These are phyloP conservation scores for Penicillium odoratum DNA, from an alignment of 495 filamentous ascomycete species.

Conservation along the genomic window DNA sequence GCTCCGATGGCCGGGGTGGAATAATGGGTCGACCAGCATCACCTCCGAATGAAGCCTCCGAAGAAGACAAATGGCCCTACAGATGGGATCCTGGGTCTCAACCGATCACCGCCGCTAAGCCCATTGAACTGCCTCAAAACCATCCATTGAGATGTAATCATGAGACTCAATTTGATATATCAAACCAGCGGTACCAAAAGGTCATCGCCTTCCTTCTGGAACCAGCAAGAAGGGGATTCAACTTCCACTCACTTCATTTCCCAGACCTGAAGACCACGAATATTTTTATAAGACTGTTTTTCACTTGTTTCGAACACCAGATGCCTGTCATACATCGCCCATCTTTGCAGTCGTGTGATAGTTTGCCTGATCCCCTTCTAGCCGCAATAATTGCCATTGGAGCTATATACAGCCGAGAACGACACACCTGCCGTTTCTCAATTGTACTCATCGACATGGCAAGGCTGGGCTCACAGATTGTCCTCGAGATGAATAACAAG, in stretches of 20 bases:
- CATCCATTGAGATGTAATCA: conserved; percentile 7
- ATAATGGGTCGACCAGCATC: background rate
- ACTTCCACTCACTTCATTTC: conserved; percentile 10
- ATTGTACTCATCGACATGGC: conserved; percentile 12
- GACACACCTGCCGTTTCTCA: conserved; percentile 11
- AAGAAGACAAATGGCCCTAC: conserved; percentile 14
- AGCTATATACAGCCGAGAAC: conserved; percentile 11
- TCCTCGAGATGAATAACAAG: conserved; percentile 10
- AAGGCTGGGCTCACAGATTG: conserved; percentile 10
- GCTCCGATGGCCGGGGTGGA: background rate
- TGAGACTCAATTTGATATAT: conserved; percentile 7
- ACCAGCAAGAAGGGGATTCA: conserved; percentile 8
- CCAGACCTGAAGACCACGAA: conserved; percentile 7
- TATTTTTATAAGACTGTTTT: conserved; percentile 13
- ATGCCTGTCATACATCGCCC: conserved; percentile 10
- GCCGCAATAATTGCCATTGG: conserved; percentile 11
- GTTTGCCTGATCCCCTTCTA: conserved; percentile 7
- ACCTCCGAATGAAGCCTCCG: conserved; percentile 13
- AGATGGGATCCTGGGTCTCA: conserved; percentile 12
- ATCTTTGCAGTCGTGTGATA: conserved; percentile 7
- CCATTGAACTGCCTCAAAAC: conserved; percentile 6
- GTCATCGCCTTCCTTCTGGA: conserved; percentile 6
- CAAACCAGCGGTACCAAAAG: conserved; percentile 1
- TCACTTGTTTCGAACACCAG: conserved; percentile 7
- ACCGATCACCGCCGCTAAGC: conserved; percentile 10